phyloP scores from a whole-genome alignment of 768 basidiomycete genomes.

The Podaxis pistillaris region DNA sequence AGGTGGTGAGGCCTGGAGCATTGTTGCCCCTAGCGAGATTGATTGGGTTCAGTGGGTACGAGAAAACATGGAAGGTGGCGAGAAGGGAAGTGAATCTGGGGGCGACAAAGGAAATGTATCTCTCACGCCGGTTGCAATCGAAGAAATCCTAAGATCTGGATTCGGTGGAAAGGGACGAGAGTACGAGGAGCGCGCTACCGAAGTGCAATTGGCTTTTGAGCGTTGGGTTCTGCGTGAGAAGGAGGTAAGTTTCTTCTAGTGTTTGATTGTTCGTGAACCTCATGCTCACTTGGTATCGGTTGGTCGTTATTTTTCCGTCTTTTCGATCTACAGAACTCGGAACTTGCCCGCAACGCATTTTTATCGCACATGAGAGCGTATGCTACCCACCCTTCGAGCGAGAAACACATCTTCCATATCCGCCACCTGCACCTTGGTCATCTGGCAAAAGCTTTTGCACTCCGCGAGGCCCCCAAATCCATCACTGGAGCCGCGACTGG shows the following conservation, averaged over 20 bases:
- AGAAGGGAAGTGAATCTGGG: conserved; percentile 21
- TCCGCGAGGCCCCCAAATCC: conserved; percentile 78
- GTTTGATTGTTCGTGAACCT: conserved; percentile 6
- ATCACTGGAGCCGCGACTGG: conserved; percentile 31
- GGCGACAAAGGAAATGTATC: conserved; percentile 32
- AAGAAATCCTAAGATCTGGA: conserved; percentile 71
- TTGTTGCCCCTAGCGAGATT: conserved; percentile 83
- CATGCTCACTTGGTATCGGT: conserved; percentile 2
- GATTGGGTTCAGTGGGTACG: conserved; percentile 93
- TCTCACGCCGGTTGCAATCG: conserved; percentile 61
- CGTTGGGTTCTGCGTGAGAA: conserved; percentile 81
- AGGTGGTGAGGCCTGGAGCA: conserved; percentile 94
- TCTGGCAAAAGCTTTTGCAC: conserved; percentile 86
- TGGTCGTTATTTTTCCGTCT: background rate
- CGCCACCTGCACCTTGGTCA: conserved; percentile 94
- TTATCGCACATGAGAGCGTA: conserved; percentile 94
- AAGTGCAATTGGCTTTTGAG: conserved; percentile 94
- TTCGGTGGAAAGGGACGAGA: conserved; percentile 84
- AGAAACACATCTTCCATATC: conserved; percentile 97
- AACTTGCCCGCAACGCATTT: conserved; percentile 81
- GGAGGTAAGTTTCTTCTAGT: conserved; percentile 44
- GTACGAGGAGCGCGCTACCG: conserved; percentile 88
- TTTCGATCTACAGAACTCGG: conserved; percentile 55
- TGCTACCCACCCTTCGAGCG: conserved; percentile 92
- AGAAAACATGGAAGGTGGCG: conserved; percentile 67